Percentiles rank a stretch among this genome's conserved stretches.
These are phyloP conservation scores for Exophiala sideris DNA, from an alignment of 2,329 filamentous ascomycete genomes.

Conservation along the genomic window DNA sequence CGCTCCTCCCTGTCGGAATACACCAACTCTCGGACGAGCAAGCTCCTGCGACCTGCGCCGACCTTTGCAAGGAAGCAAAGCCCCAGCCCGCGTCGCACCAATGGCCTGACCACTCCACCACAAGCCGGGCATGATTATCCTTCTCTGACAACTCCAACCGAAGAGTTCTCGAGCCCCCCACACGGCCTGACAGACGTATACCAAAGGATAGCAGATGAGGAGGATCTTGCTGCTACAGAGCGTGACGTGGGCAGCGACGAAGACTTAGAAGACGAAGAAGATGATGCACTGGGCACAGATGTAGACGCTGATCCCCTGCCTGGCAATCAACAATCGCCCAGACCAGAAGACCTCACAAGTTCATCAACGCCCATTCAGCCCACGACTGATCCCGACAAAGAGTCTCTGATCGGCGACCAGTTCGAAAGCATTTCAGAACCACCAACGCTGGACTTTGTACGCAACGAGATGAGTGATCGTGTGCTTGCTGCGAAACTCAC, in stretches of 20 bases:
- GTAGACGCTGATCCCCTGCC: neutral
- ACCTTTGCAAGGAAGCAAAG: constrained; percentile 31
- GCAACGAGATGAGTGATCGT: constrained; percentile 34
- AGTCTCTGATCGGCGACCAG: constrained; percentile 22
- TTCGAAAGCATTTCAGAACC: constrained; percentile 29
- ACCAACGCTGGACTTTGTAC: constrained; percentile 33
- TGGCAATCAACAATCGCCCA: neutral
- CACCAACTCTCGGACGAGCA: constrained; percentile 16
- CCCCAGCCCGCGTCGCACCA: constrained; percentile 27
- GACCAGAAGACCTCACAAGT: neutral
- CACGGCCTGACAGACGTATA: constrained; percentile 40
- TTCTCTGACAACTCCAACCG: constrained; percentile 33
- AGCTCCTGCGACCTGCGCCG: constrained; percentile 18
- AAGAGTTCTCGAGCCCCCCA: constrained; percentile 35
- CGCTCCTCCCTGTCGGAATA: constrained; percentile 14
- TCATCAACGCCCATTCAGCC: constrained; percentile 15
- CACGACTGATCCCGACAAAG: constrained; percentile 10
- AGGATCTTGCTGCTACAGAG: constrained; percentile 35
- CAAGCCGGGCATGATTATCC: constrained; percentile 20
- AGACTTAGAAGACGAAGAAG: constrained; percentile 22
- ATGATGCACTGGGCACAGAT: constrained; percentile 11
- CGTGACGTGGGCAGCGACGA: constrained; percentile 30
- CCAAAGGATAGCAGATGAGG: constrained; percentile 38
- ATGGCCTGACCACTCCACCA: constrained; percentile 24
- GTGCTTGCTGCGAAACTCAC: constrained; percentile 35